These are phyloP conservation scores for Cytospora chrysosperma DNA, from an alignment of 2,329 filamentous ascomycete species.

Conservation along the genomic window DNA sequence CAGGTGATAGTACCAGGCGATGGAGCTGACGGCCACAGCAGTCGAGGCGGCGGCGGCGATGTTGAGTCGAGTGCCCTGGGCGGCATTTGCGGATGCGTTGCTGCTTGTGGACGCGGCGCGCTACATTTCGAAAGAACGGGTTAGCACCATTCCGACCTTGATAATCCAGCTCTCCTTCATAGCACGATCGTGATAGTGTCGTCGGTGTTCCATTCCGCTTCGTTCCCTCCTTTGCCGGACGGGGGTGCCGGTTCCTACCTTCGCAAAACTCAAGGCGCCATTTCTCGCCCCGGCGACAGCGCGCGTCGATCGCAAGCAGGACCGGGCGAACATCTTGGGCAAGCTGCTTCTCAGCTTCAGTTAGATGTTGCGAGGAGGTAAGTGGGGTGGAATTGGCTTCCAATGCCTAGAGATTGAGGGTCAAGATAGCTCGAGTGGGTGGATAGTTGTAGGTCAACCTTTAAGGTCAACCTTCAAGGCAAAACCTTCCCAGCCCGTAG, in stretches of 20 bases:
- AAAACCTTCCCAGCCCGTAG: conserved; percentile 25
- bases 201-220: not conserved
- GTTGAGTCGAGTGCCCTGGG: conserved; percentile 68
- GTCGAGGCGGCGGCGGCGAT: conserved; percentile 84
- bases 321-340: conserved; percentile 88
- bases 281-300: conserved; percentile 75
- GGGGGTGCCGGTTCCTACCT: conserved; percentile 52
- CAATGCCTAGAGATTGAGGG: conserved; percentile 35
- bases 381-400: conserved; percentile 40
- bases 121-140: conserved; percentile 36
- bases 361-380: conserved; percentile 34
- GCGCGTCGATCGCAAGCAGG: conserved; percentile 85
- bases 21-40: conserved; percentile 79
- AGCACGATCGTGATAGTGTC: not conserved
- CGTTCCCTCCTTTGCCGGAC: not conserved
- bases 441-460: conserved; percentile 25
- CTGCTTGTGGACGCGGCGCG: conserved; percentile 70
- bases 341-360: conserved; percentile 42
- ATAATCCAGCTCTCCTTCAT: conserved; percentile 8
- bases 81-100: conserved; percentile 70
- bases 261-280: conserved; percentile 68
- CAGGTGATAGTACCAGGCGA: conserved; percentile 96
- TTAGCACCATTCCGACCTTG: conserved; percentile 13
- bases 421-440: conserved; percentile 25
- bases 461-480: conserved; percentile 13